Evolutionary conservation across 148 eudicot species (phyloP).

Genomic region (Nyssa sinensis): DNA sequence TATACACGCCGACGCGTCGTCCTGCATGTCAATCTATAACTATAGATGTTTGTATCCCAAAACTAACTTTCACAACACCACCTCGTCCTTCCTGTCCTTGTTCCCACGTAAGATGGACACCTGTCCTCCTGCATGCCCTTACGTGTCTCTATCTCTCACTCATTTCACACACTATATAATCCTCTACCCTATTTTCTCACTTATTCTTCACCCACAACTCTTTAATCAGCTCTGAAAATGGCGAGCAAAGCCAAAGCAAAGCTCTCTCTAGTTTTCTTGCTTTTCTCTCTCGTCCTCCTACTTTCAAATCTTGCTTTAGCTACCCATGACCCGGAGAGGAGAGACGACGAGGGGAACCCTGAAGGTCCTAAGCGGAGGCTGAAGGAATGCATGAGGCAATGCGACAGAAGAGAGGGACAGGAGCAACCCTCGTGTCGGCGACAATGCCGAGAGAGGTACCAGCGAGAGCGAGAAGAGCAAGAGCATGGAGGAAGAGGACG

Average conservation of each 20-base stretch:
- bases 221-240: background rate
- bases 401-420: conserved; percentile 15
- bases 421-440: conserved; percentile 25
- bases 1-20: conserved; percentile 7
- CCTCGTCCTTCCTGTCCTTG: background rate
- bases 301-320: background rate
- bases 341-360: conserved; percentile 9
- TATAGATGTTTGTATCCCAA: too few relatives aligned
- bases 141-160: background rate
- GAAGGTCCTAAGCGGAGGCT: conserved; percentile 7
- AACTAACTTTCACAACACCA: background rate
- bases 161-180: background rate
- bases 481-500: conserved; percentile 1
- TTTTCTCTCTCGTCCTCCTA: conserved; percentile 4
- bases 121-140: conserved; percentile 3
- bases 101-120: conserved; percentile 6
- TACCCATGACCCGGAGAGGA: conserved; percentile 39
- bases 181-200: background rate
- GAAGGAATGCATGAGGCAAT: conserved; percentile 33
- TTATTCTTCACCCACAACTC: background rate
- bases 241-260: background rate
- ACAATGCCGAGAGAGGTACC: conserved; percentile 15
- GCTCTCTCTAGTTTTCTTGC: conserved; percentile 6
- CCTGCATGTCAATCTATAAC: background rate
- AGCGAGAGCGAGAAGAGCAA: conserved; percentile 4